Evolutionary conservation across 352 stramenopile genomes (phyloP).

Genomic region (Phytophthora pistaciae): DNA sequence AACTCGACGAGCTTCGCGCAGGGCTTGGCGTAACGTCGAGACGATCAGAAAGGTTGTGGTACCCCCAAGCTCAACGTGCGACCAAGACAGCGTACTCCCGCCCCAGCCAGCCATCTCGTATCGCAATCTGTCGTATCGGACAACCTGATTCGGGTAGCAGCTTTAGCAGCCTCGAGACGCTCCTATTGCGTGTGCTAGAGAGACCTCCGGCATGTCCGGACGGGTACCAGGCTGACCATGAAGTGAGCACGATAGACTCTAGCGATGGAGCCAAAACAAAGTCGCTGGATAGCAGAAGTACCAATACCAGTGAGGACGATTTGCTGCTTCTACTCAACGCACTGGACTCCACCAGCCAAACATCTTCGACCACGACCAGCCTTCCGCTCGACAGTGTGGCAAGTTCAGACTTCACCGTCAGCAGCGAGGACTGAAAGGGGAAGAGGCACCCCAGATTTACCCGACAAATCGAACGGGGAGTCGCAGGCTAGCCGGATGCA

Average conservation of each 20-base stretch:
- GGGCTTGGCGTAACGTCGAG: slow-evolving; percentile 26
- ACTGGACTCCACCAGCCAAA: slow-evolving; percentile 16
- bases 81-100: not conserved
- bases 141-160: slow-evolving; percentile 25
- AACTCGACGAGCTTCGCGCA: slow-evolving; percentile 46
- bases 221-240: slow-evolving; percentile 29
- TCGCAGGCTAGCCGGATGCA: no score
- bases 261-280: slow-evolving; percentile 7
- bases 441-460: slow-evolving; percentile 28
- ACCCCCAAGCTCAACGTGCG: slow-evolving; percentile 2
- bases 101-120: not conserved
- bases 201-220: slow-evolving; percentile 10
- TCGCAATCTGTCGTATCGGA: not conserved
- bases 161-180: slow-evolving; percentile 44
- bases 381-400: not conserved
- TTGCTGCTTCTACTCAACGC: slow-evolving; percentile 25
- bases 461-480: not conserved
- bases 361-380: not conserved
- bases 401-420: not conserved
- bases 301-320: slow-evolving; percentile 25
- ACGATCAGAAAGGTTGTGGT: slow-evolving; percentile 17
- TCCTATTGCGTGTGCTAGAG: slow-evolving; percentile 34
- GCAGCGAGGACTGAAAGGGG: slow-evolving; percentile 5
- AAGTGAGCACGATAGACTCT: slow-evolving; percentile 19
- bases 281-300: slow-evolving; percentile 17